Base-by-base conservation (phyloP, 352 stramenopile genomes). In the Globisporangium paddicum region DNA sequence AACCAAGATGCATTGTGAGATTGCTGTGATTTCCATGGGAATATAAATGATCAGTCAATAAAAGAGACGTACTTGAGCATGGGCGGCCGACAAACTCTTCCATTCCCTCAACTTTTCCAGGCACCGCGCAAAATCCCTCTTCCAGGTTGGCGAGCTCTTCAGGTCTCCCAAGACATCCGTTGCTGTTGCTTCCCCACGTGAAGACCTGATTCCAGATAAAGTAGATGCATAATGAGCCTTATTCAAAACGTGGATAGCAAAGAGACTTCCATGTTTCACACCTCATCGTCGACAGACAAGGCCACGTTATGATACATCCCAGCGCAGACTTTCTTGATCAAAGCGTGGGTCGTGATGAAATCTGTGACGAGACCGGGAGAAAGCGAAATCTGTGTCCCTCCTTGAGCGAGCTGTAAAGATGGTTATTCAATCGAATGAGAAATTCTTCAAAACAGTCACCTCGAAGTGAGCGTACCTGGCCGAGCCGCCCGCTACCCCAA, bases 281-380 rank as follows among this genome's bases (percentile, higher is more conserved):
- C 79, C 72, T 98, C 90, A 47, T 94, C 84, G 37, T 98, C 90
- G 11, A 90, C 75, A 0, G 90, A 94, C 13, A 98, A 62, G 2
- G 88, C 89, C 18, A 88, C 87, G 58, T 96, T 98, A 69, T 98
- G 94, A 62, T 96, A 93, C 72, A 90, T 95, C 3, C 90, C 90
- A 21, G 79, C 87, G 56, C 79, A 87, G 0, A 97, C 67, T 64
- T 80, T 86, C 62, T 91, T 96, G 56, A 96, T 86, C 2, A 96
- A 73, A 2, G 88, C 79, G 55, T 95, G 84, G 0, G 78, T 89
- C 18, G 78, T 67, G 6, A 96, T 64, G 54, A 98, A 78, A 52
- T 93, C 84, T 1, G 78, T 75, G 10, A 97, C 87, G 3, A 97
- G 65, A 14, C 74, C 74, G 13, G 93, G 93, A 18, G 63, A 70